phyloP scores from a whole-genome alignment of 805 yeast species.

The Saturnispora zaruensis region DNA sequence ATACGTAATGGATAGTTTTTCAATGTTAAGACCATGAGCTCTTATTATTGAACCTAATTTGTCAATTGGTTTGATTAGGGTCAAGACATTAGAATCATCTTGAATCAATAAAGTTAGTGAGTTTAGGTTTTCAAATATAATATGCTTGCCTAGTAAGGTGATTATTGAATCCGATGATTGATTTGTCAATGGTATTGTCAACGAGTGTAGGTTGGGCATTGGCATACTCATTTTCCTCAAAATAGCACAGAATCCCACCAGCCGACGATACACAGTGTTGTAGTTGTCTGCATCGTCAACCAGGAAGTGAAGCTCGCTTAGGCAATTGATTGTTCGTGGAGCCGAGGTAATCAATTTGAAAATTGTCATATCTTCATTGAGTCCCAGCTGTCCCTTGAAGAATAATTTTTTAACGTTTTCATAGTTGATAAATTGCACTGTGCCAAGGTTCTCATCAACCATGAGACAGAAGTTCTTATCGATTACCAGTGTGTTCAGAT shows the following conservation, averaged over 20 bases:
- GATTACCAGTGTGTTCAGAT: conserved; percentile 18
- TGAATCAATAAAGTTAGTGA: conserved; percentile 23
- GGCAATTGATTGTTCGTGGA: conserved; percentile 20
- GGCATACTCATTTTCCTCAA: conserved; percentile 25
- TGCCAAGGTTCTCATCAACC: conserved; percentile 20
- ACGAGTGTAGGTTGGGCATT: conserved; percentile 19
- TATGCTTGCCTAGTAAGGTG: conserved; percentile 23
- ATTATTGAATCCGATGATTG: conserved; percentile 26
- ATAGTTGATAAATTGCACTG: conserved; percentile 20
- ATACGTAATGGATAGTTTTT: conserved; percentile 21
- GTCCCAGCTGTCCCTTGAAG: conserved; percentile 23
- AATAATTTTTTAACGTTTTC: conserved; percentile 16
- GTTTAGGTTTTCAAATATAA: conserved; percentile 25
- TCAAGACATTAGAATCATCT: conserved; percentile 26
- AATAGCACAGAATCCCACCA: conserved; percentile 30
- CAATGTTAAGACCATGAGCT: conserved; percentile 20
- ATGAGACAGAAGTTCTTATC: conserved; percentile 25
- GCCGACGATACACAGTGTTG: conserved; percentile 25
- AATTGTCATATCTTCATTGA: conserved; percentile 29
- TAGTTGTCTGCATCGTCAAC: conserved; percentile 18
- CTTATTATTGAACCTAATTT: conserved; percentile 20
- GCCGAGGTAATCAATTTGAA: conserved; percentile 23
- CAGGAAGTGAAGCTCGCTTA: conserved; percentile 23
- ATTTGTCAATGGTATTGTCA: conserved; percentile 27
- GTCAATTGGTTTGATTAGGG: conserved; percentile 24